These are phyloP conservation scores for Leccinum incarnatum DNA, from an alignment of 768 basidiomycete species.

Conservation along the genomic window DNA sequence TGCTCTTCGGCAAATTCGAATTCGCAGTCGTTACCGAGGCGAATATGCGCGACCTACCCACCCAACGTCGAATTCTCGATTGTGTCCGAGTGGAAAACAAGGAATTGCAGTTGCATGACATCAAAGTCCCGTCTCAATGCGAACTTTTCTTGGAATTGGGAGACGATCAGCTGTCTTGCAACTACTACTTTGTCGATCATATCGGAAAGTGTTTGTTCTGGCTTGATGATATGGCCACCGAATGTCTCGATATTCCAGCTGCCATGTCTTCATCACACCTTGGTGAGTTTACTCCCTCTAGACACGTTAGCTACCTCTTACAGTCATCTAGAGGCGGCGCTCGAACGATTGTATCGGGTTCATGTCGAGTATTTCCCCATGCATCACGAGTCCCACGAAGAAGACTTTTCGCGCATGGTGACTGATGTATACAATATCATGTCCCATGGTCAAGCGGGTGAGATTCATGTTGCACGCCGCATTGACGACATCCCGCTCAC, in stretches of 20 bases:
- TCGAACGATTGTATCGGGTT: constrained; percentile 57
- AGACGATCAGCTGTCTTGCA: constrained; percentile 39
- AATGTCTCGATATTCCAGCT: constrained; percentile 41
- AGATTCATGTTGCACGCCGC: neutral
- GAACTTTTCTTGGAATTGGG: constrained; percentile 54
- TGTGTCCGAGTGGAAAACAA: constrained; percentile 39
- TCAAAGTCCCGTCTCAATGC: constrained; percentile 35
- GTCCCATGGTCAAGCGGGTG: constrained; percentile 56
- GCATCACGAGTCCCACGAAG: constrained; percentile 45
- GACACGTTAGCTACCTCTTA: constrained; percentile 6
- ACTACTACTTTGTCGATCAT: constrained; percentile 59
- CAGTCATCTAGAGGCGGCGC: constrained; percentile 36
- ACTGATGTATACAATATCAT: constrained; percentile 52
- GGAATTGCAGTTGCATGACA: constrained; percentile 28
- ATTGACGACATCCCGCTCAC: neutral
- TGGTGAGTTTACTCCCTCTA: constrained; percentile 36
- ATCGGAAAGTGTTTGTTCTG: constrained; percentile 48
- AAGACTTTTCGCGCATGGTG: constrained; percentile 35
- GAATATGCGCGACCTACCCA: constrained; percentile 41
- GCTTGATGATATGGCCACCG: constrained; percentile 46
- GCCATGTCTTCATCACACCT: constrained; percentile 52
- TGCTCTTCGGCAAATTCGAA: constrained; percentile 9
- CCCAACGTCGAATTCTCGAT: constrained; percentile 33
- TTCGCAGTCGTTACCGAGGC: constrained; percentile 56
- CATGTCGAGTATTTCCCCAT: constrained; percentile 65